Base-by-base conservation (phyloP, 179 eudicot species). In the Sideroxylon spinosum region DNA sequence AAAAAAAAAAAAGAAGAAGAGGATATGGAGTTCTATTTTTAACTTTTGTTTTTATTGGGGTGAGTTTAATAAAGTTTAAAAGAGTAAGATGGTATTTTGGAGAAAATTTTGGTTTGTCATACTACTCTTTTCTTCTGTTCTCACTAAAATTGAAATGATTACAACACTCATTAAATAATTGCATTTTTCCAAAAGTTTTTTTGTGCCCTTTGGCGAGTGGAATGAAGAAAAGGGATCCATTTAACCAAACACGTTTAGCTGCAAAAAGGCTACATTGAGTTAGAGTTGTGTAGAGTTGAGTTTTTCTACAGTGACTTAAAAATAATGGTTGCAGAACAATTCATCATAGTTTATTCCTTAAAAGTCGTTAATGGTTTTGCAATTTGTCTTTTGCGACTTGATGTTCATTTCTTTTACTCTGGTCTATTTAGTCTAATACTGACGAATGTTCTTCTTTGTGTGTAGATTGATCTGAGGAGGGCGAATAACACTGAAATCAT, bases 401-500 rank as follows among this genome's bases (percentile, higher is more conserved):
- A 16, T 76, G 73, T 7, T 76, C 50, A 29, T 19, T 19, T 73
- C 63, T 76, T 77, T 44, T 29, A 29, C 9, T 80, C 37, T 25
- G 44, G 29, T 80, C 44, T 37, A 46, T 72, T 63, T 44, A 76
- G 20, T 63, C 12, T 71, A n/a, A 22, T 50, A 37, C 49, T 70
- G 46, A 76, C 1, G 23, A 52, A 55, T 76, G 55, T 62, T 76
- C 32, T 29, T 78, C 61, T 52, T 25, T 49, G 5, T 73, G 81
- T 87, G 81, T 86, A 95, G 99, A 67, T 95, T 85, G 99, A 95
- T 79, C 84, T 90, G 77, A 90, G 93, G 86, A 88, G 97, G 89
- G 99, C 89, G 64, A 89, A 90, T 75, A 95, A 95, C 87, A 92
- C 96, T 7, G 98, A 95, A 83, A 95, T 95, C 73, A 93, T 95